Percentiles rank a stretch among this genome's conserved stretches.
Evolutionary conservation across 2,329 filamentous ascomycete species (phyloP).

Genomic region (Sarocladium strictum): DNA sequence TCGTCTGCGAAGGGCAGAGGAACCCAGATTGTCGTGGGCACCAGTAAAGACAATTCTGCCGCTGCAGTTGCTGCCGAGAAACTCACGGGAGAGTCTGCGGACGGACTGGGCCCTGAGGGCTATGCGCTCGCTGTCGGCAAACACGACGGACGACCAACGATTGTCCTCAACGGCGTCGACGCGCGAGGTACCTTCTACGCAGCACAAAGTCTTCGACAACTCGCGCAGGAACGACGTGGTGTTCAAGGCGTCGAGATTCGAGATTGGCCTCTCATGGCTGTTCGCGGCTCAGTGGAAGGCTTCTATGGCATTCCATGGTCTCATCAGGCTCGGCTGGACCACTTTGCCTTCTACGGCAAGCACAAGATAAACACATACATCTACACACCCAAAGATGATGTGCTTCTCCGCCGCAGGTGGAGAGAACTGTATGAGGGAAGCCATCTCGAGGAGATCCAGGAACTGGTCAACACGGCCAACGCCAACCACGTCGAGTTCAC

Average conservation of each 20-base stretch:
- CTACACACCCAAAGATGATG: conserved; percentile 14
- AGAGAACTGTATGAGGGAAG: conserved; percentile 12
- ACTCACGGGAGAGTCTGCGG: conserved; percentile 10
- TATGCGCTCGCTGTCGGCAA: conserved; percentile 12
- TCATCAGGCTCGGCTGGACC: conserved; percentile 14
- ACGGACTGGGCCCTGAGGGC: conserved; percentile 11
- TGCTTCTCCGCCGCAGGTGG: conserved; percentile 9
- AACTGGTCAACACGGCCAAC: conserved; percentile 14
- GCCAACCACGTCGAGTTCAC: conserved; percentile 14
- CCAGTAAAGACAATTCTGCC: conserved; percentile 8
- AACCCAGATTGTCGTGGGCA: conserved; percentile 12
- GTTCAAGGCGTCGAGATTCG: conserved; percentile 12
- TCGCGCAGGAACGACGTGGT: not conserved
- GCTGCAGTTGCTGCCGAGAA: conserved; percentile 12
- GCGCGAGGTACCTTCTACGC: conserved; percentile 14
- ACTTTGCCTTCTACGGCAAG: conserved; percentile 14
- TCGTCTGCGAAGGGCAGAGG: conserved; percentile 1
- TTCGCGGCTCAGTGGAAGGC: conserved; percentile 15
- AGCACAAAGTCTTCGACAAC: conserved; percentile 13
- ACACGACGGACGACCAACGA: conserved; percentile 6
- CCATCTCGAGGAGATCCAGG: conserved; percentile 12
- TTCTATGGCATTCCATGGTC: conserved; percentile 16
- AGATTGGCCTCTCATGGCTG: conserved; percentile 15
- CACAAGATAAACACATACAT: conserved; percentile 15
- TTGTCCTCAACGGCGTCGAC: conserved; percentile 14